Conservation (phyloP, 495 filamentous ascomycete species). For the Entonaema liquescens region DNA sequence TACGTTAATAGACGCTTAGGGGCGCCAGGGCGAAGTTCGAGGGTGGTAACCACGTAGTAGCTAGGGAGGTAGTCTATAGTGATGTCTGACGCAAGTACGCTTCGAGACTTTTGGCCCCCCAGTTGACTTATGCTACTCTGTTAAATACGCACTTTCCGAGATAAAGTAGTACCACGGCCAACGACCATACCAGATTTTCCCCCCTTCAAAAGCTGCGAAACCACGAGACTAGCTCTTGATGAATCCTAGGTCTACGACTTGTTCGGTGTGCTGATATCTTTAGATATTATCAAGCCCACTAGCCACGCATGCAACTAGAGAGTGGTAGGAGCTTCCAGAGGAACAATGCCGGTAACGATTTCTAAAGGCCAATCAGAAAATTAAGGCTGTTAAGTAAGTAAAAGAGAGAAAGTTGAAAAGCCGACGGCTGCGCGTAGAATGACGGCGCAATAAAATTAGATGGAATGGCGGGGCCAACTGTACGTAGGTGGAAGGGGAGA, state of each 20-base stretch:
- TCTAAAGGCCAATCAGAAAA: slow-evolving; percentile 5
- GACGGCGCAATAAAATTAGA: slow-evolving; percentile 43
- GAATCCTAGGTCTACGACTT: slow-evolving; percentile 7
- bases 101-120: slow-evolving; percentile 23
- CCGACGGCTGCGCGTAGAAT: slow-evolving; percentile 18
- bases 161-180: slow-evolving; percentile 5
- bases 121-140: slow-evolving; percentile 7
- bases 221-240: slow-evolving; percentile 7
- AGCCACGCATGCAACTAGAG: slow-evolving; percentile 7
- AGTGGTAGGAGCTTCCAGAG: slow-evolving; percentile 5
- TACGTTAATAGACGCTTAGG: slow-evolving; percentile 41
- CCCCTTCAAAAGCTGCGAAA: neutral
- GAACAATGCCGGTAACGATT: slow-evolving; percentile 15
- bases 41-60: slow-evolving; percentile 24
- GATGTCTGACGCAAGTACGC: slow-evolving; percentile 25
- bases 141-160: slow-evolving; percentile 18
- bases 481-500: slow-evolving; percentile 39
- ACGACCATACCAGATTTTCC: slow-evolving; percentile 27
- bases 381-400: slow-evolving; percentile 2
- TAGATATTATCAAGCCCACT: slow-evolving; percentile 1
- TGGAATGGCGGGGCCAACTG: slow-evolving; percentile 44
- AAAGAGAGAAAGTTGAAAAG: slow-evolving; percentile 2
- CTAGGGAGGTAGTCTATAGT: slow-evolving; percentile 16
- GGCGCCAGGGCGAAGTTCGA: slow-evolving; percentile 41
- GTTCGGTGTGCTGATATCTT: slow-evolving; percentile 22